Base-by-base conservation (phyloP, 1,284 basidiomycete genomes). In the Apiotrichum siamense region DNA sequence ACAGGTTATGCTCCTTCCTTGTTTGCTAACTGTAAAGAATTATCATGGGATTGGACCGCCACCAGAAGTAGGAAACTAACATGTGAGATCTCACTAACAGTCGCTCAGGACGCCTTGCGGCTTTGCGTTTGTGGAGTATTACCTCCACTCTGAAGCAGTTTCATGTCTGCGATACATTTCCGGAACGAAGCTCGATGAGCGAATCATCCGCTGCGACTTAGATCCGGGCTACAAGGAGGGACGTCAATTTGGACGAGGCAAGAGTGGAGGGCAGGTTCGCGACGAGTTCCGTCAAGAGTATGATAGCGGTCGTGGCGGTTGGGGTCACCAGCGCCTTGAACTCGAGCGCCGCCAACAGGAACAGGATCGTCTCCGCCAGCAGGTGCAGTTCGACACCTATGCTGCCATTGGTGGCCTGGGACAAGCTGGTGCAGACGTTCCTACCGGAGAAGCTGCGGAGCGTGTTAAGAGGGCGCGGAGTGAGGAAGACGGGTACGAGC, bases 61-160 rank as follows among this genome's bases (percentile, higher is more conserved):
- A 97, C 70, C 88, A 87, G 43, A 86, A 93, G 88, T 87, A 44
- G 49, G 65, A 24, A 5, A 54, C 13, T n/a, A n/a, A 11, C 13
- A 40, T 0, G 51, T 4, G 17, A 4, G 23, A 17, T 29, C 5
- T 7, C 35, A 6, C 23, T 25, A 29, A 23, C 3, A 59, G 40
- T 18, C n/a, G n/a, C n/a, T 5, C 66, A 94, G 90, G 65, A 98
- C 96, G 43, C 96, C 96, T 0, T 99, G 96, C 69, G 96, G 96
- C 1, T 99, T 99, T 74, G 97, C 94, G 64, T 99, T 99, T 67
- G 96, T 99, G 52, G 96, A 99, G 71, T 99, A 91, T 74, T 98
- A 97, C 74, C 90, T 89, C 10, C 92, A 97, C 67, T 80, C 84
- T 7, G 94, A 98, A 73, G 96, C 96, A 17, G 79, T 97, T 25